A percentile compares a stretch with the other conserved stretches of the same genome.
These are phyloP conservation scores for Cryptococcus maquisensis DNA, from an alignment of 1,284 basidiomycete species.

Conservation along the genomic window DNA sequence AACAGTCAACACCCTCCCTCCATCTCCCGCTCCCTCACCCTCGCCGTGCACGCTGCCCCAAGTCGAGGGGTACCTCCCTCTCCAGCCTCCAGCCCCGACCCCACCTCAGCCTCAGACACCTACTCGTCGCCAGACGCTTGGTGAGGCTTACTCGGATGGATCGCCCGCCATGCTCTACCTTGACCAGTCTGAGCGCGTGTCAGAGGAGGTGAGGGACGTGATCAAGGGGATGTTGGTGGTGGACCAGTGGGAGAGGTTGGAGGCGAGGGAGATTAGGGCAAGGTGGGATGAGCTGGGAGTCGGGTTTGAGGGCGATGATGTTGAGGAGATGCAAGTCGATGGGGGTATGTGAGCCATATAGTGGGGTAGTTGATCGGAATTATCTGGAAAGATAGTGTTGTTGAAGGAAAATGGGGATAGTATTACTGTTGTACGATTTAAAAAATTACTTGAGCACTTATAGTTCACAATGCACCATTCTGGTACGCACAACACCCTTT, in stretches of 20 bases:
- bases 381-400: background rate
- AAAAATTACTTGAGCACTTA: no score
- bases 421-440: background rate
- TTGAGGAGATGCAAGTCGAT: constrained; percentile 1
- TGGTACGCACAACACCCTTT: no score
- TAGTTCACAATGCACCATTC: no score
- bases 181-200: constrained; percentile 24
- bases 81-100: background rate
- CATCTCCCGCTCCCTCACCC: background rate
- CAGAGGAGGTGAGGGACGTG: constrained; percentile 26
- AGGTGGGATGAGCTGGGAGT: constrained; percentile 30
- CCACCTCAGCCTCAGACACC: background rate
- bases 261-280: constrained; percentile 29
- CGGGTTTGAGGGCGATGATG: constrained; percentile 6
- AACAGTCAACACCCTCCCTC: background rate
- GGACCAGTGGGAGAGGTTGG: constrained; percentile 26
- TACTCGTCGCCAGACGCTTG: background rate
- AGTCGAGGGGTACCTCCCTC: no score
- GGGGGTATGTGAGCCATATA: background rate
- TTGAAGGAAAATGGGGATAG: background rate
- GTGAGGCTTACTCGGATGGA: constrained; percentile 32
- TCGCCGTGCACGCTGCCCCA: background rate
- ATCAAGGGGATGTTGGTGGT: constrained; percentile 38
- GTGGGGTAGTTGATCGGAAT: background rate
- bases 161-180: constrained; percentile 33